phyloP scores from a whole-genome alignment of 768 basidiomycete genomes.

The Suillus subaureus region DNA sequence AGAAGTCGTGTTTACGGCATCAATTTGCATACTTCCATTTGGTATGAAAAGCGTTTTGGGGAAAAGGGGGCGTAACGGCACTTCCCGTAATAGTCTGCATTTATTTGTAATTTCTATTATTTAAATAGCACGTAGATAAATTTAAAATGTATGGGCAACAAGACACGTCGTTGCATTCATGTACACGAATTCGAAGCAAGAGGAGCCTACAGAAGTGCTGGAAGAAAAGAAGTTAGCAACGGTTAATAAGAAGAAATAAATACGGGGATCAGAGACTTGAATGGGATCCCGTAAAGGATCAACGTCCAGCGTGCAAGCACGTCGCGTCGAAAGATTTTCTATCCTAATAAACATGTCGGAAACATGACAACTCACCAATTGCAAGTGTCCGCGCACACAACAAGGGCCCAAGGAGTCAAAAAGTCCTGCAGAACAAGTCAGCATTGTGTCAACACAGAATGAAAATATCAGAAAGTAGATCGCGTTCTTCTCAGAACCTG shows the following conservation, averaged over 20 bases:
- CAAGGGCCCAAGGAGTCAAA: neutral
- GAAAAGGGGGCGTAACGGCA: neutral
- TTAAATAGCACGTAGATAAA: neutral
- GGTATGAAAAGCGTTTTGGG: neutral
- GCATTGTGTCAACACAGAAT: constrained; percentile 15
- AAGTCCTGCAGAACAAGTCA: constrained; percentile 33
- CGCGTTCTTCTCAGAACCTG: constrained; percentile 57
- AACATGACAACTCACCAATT: constrained; percentile 20
- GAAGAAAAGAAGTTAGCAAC: constrained; percentile 20
- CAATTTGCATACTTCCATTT: neutral
- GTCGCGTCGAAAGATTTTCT: constrained; percentile 51
- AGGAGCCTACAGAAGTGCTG: neutral
- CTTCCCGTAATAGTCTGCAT: neutral
- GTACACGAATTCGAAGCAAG: neutral
- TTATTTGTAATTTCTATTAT: neutral
- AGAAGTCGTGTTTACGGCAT: neutral
- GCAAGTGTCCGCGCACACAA: neutral
- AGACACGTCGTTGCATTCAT: neutral
- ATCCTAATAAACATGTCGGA: constrained; percentile 37
- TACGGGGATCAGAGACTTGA: constrained; percentile 70
- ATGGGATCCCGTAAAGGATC: constrained; percentile 71
- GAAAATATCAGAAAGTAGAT: constrained; percentile 40
- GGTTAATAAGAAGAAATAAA: constrained; percentile 3
- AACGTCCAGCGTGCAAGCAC: constrained; percentile 61
- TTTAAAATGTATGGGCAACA: neutral